phyloP scores from a whole-genome alignment of 352 stramenopile species.

The Globisporangium nunn region DNA sequence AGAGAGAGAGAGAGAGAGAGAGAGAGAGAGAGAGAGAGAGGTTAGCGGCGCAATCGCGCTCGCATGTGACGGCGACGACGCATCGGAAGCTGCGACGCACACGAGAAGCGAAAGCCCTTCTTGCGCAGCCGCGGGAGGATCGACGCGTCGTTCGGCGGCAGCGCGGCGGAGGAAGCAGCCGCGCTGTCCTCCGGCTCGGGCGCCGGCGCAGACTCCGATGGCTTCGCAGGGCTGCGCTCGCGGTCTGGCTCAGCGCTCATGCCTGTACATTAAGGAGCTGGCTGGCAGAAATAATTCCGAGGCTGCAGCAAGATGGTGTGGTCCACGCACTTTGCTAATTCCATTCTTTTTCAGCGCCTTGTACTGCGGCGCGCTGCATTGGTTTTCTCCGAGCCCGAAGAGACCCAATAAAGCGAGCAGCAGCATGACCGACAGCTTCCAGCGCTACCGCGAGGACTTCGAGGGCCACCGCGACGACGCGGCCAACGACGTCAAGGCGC shows the following conservation, averaged over 20 bases:
- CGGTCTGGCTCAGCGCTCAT: conserved; percentile 5
- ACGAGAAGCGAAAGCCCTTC: conserved; percentile 17
- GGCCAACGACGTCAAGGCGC: conserved; percentile 48
- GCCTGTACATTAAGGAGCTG: not conserved
- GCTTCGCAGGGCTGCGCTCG: conserved; percentile 1
- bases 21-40: too few species aligned
- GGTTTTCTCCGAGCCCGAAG: not conserved
- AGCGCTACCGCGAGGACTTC: conserved; percentile 76
- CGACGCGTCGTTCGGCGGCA: conserved; percentile 13
- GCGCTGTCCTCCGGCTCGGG: not conserved
- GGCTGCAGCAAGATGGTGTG: too few species aligned
- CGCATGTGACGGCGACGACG: too few species aligned
- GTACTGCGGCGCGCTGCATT: too few species aligned
- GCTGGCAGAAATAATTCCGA: not conserved
- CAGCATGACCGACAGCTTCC: conserved; percentile 65
- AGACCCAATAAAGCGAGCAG: not conserved
- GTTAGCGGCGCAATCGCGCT: too few species aligned
- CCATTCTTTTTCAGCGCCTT: too few species aligned
- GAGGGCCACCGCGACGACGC: conserved; percentile 73
- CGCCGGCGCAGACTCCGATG: not conserved
- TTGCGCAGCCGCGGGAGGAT: conserved; percentile 17
- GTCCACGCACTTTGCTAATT: not conserved
- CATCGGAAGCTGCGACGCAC: too few species aligned
- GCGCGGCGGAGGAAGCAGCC: not conserved
- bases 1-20: too few species aligned